Percentiles rank a stretch among this genome's conserved stretches.
Evolutionary conservation across 2,329 filamentous ascomycete genomes (phyloP).

Genomic region (Dendryphion nanum): DNA sequence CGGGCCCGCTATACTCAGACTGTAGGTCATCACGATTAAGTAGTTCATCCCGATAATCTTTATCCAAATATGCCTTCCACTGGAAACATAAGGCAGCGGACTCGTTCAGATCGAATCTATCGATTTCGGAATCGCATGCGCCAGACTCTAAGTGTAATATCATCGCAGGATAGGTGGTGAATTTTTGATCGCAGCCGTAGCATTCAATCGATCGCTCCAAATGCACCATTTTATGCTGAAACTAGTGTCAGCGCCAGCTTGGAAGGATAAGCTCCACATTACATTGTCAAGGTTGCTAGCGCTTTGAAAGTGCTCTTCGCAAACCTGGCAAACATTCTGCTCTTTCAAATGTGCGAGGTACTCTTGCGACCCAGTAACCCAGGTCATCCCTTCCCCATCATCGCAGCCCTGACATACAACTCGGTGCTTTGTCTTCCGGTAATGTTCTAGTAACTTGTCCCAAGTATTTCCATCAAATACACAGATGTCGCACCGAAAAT

Average conservation of each 20-base stretch:
- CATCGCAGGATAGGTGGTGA: conserved; percentile 12
- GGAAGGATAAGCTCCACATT: background rate
- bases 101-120: conserved; percentile 13
- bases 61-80: conserved; percentile 15
- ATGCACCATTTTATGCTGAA: conserved; percentile 14
- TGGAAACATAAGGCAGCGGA: conserved; percentile 16
- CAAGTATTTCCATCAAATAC: conserved; percentile 8
- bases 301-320: conserved; percentile 10
- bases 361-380: conserved; percentile 4
- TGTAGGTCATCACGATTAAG: conserved; percentile 8
- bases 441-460: conserved; percentile 10
- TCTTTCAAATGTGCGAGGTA: conserved; percentile 11
- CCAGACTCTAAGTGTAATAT: conserved; percentile 16
- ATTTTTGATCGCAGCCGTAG: conserved; percentile 10
- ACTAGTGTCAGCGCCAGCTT: background rate
- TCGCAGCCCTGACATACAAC: conserved; percentile 12
- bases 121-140: conserved; percentile 13
- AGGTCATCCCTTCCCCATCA: conserved; percentile 9
- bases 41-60: conserved; percentile 14
- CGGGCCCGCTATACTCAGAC: conserved; percentile 4
- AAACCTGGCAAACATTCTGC: conserved; percentile 11
- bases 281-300: conserved; percentile 10
- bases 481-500: conserved; percentile 10
- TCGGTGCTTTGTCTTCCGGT: conserved; percentile 7
- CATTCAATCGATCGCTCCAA: conserved; percentile 7